Percentiles rank a stretch among this genome's conserved stretches.
These are phyloP conservation scores for Phialocephala subalpina DNA, from an alignment of 2,329 filamentous ascomycete species.

Conservation along the genomic window DNA sequence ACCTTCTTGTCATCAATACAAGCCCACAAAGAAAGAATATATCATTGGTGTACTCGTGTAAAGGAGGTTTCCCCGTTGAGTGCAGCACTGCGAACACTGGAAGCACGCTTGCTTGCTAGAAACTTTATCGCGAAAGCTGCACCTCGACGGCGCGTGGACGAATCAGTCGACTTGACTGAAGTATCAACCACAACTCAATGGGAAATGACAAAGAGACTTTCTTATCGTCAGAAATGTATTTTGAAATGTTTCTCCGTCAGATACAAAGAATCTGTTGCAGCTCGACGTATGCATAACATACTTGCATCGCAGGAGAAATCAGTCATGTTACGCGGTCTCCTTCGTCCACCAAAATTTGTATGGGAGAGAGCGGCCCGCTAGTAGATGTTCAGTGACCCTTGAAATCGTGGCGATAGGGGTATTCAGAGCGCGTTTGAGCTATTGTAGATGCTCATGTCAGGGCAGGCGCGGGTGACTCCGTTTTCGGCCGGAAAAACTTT, in stretches of 20 bases:
- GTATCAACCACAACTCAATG: not conserved
- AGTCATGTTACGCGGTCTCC: conserved; percentile 43
- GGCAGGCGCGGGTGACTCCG: not conserved
- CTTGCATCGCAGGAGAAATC: conserved; percentile 39
- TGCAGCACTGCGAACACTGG: not conserved
- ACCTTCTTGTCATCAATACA: not conserved
- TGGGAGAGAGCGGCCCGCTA: conserved; percentile 39
- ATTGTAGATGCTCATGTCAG: conserved; percentile 6
- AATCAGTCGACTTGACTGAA: conserved; percentile 16
- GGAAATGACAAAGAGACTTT: not conserved
- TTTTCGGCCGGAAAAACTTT: not conserved
- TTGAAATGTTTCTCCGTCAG: not conserved
- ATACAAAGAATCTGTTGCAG: conserved; percentile 19
- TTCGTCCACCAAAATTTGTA: conserved; percentile 37
- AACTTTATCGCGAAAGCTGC: not conserved
- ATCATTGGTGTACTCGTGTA: not conserved
- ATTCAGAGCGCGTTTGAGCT: conserved; percentile 5
- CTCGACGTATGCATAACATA: conserved; percentile 41
- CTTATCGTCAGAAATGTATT: not conserved
- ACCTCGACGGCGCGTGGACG: conserved; percentile 14
- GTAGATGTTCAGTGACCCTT: conserved; percentile 30
- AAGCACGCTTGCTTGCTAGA: too few species aligned
- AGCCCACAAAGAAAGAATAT: not conserved
- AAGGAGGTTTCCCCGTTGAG: not conserved
- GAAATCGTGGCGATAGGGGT: conserved; percentile 12